Conservation (phyloP, 169 alveolate genomes). For the Fabrea salina region DNA sequence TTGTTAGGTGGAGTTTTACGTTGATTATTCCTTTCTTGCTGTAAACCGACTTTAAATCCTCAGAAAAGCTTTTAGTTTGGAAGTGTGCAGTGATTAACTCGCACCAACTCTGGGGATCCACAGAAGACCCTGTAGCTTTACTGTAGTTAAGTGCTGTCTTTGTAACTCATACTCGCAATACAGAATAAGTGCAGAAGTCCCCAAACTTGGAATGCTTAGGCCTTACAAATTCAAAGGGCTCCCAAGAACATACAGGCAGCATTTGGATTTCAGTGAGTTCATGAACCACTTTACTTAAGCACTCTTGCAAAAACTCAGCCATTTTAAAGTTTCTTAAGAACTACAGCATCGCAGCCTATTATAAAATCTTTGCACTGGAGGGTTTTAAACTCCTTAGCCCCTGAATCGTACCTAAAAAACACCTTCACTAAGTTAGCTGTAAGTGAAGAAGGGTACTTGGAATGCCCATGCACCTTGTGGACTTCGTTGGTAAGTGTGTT, state of each 20-base stretch:
- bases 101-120: not conserved
- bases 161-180: not conserved
- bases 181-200: not conserved
- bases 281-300: too few relatives aligned
- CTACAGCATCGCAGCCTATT: constrained; percentile 44
- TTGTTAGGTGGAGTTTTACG: not conserved
- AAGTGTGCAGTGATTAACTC: not conserved
- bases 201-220: not conserved
- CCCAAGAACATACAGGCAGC: too few relatives aligned
- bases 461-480: constrained; percentile 34
- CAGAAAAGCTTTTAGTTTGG: not conserved
- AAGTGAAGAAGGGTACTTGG: constrained; percentile 39
- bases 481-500: constrained; percentile 39
- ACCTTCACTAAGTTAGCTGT: constrained; percentile 41
- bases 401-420: constrained; percentile 63
- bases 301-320: too few relatives aligned
- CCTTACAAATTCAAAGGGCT: not conserved
- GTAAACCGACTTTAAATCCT: not conserved
- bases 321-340: constrained; percentile 32
- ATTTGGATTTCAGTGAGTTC: too few relatives aligned
- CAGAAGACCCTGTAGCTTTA: not conserved
- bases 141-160: not conserved
- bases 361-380: constrained; percentile 42
- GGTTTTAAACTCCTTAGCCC: constrained; percentile 58
- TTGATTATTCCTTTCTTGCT: not conserved